Evolutionary conservation across 352 stramenopile genomes (phyloP).

Genomic region (Globisporangium okanoganense): DNA sequence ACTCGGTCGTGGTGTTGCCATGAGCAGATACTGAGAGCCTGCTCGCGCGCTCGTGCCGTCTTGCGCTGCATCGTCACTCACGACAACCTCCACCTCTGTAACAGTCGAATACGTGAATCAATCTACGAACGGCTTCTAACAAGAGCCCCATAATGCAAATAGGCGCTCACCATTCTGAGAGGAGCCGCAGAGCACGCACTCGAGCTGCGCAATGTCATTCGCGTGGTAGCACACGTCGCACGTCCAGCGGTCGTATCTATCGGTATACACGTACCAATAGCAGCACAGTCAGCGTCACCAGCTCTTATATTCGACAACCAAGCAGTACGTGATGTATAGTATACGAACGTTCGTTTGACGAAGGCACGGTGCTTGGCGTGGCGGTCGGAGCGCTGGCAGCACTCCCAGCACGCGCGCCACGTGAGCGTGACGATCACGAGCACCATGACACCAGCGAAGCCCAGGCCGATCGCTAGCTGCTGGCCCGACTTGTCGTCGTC

Average conservation of each 20-base stretch:
- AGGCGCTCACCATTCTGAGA: constrained; percentile 33
- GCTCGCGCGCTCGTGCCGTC: constrained; percentile 12
- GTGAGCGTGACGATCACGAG: constrained; percentile 38
- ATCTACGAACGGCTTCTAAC: not conserved
- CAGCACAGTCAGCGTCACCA: not conserved
- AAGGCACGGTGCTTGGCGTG: constrained; percentile 42
- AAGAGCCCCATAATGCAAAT: too few relatives aligned
- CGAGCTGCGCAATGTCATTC: constrained; percentile 42
- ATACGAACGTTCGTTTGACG: constrained; percentile 35
- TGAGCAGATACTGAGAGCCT: constrained; percentile 26
- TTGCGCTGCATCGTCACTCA: not conserved
- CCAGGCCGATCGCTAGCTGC: constrained; percentile 27
- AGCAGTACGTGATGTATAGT: not conserved
- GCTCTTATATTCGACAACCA: not conserved
- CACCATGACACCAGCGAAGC: constrained; percentile 29
- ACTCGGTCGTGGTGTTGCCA: constrained; percentile 24
- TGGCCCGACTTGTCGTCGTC: constrained; percentile 16
- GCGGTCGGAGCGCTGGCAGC: constrained; percentile 33
- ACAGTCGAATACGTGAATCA: not conserved
- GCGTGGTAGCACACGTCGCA: constrained; percentile 54
- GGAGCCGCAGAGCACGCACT: constrained; percentile 55
- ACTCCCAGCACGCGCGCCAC: constrained; percentile 50
- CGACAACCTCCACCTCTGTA: constrained; percentile 6
- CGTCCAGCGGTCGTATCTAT: constrained; percentile 43
- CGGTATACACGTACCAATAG: not conserved